A percentile compares a stretch with the other conserved stretches of the same genome.
These are phyloP conservation scores for Hamamelis virginiana DNA, from an alignment of 164 flowering plant genomes.

Conservation along the genomic window DNA sequence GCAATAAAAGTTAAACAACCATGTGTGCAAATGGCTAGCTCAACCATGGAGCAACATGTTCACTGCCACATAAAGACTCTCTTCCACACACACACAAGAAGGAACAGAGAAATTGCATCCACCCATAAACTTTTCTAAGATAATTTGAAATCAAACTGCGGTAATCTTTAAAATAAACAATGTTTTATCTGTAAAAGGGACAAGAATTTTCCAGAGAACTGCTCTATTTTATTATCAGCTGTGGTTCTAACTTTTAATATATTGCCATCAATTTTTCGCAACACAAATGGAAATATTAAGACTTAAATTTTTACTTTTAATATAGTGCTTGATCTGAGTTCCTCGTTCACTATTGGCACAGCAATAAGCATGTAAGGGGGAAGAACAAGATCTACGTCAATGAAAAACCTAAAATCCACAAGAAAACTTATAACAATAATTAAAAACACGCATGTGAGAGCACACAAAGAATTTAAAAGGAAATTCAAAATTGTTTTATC, in stretches of 20 bases:
- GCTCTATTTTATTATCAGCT: too few species aligned
- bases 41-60: not conserved
- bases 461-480: not conserved
- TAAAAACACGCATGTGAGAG: too few species aligned
- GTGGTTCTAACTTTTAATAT: not conserved
- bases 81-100: not conserved
- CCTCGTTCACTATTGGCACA: not conserved
- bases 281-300: not conserved
- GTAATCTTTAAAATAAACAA: not conserved
- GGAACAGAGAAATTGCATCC: not conserved
- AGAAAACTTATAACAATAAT: too few species aligned
- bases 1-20: too few species aligned
- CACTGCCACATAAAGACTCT: not conserved
- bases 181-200: not conserved
- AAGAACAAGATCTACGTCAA: not conserved
- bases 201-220: not conserved
- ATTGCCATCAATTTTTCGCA: not conserved
- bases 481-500: not conserved
- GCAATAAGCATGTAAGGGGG: not conserved
- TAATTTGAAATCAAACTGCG: not conserved
- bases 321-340: not conserved
- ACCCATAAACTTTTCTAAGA: not conserved
- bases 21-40: not conserved
- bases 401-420: not conserved
- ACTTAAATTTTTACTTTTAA: not conserved